phyloP scores from a whole-genome alignment of 495 filamentous ascomycete genomes.

The Trichoderma orchidacearum region DNA sequence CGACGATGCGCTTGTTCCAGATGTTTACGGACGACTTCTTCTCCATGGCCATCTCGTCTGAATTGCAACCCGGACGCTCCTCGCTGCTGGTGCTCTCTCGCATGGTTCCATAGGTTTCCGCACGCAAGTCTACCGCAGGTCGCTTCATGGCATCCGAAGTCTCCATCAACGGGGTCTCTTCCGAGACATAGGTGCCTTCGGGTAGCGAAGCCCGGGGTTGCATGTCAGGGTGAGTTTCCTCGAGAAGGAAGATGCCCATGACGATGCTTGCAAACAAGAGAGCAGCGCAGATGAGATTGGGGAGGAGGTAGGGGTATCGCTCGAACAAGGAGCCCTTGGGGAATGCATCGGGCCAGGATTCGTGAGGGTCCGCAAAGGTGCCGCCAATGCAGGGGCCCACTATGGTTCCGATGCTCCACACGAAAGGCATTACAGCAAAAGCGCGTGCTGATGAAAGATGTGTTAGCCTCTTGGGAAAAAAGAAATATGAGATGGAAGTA shows the following conservation, averaged over 20 bases:
- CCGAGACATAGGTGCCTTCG: conserved; percentile 40
- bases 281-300: conserved; percentile 62
- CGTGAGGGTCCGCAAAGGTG: conserved; percentile 58
- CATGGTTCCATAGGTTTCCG: conserved; percentile 71
- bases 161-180: conserved; percentile 56
- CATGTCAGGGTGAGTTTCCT: conserved; percentile 74
- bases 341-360: conserved; percentile 52
- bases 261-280: conserved; percentile 62
- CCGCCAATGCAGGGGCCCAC: conserved; percentile 74
- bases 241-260: conserved; percentile 56
- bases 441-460: conserved; percentile 45
- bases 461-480: conserved; percentile 12
- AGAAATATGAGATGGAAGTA: neutral
- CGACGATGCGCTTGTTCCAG: conserved; percentile 51
- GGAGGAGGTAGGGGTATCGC: conserved; percentile 70
- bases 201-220: conserved; percentile 42
- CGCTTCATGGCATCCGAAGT: conserved; percentile 57
- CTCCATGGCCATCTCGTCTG: conserved; percentile 17
- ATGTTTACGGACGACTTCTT: conserved; percentile 35
- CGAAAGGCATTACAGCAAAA: conserved; percentile 75
- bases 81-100: neutral
- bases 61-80: neutral
- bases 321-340: conserved; percentile 50
- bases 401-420: conserved; percentile 78
- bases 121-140: conserved; percentile 53